Conservation (phyloP, 805 yeast genomes). For the Lachancea quebecensis region DNA sequence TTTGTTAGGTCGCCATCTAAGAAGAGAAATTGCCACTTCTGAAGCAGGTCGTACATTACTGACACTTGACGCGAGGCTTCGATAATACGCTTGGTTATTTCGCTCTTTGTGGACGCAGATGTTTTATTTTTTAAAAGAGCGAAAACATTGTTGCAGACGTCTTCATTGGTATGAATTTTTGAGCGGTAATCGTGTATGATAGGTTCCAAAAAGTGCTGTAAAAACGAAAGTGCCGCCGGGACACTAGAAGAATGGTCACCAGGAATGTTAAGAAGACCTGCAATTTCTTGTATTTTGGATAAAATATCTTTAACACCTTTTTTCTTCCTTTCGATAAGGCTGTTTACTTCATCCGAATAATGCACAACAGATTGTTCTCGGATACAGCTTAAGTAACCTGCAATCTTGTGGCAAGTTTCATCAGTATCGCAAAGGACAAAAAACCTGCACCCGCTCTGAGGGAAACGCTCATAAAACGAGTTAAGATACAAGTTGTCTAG, state of each 20-base stretch:
- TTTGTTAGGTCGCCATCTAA: not conserved
- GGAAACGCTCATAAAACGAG: not conserved
- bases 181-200: not conserved
- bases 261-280: not conserved
- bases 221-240: slow-evolving; percentile 1
- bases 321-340: not conserved
- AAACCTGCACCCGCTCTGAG: no score
- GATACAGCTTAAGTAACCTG: not conserved
- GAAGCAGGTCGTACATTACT: slow-evolving; percentile 1
- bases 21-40: slow-evolving; percentile 1
- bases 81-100: not conserved
- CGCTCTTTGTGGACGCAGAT: not conserved
- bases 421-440: slow-evolving; percentile 5
- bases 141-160: not conserved
- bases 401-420: slow-evolving; percentile 2
- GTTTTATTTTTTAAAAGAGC: not conserved
- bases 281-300: slow-evolving; percentile 2
- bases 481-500: slow-evolving; percentile 4
- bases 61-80: not conserved
- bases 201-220: slow-evolving; percentile 1
- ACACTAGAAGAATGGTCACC: slow-evolving; percentile 3
- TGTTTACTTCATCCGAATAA: not conserved
- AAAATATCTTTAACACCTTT: not conserved
- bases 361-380: not conserved
- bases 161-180: not conserved